These are phyloP conservation scores for Botrytis medusae DNA, from an alignment of 2,329 filamentous ascomycete species.

Conservation along the genomic window DNA sequence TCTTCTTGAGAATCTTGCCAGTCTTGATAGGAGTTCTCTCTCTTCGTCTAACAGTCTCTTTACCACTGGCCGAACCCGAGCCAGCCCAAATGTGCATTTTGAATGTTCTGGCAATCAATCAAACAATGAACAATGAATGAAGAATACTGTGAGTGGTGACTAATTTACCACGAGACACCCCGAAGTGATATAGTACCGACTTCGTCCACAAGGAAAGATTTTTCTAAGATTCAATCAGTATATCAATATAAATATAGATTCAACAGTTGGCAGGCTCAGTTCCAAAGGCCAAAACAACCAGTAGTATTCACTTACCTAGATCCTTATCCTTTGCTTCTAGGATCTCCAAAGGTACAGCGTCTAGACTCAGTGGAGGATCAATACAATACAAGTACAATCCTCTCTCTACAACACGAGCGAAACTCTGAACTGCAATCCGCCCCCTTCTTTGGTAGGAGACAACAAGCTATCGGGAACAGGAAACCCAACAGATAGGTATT, in stretches of 20 bases:
- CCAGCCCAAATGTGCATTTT: constrained; percentile 16
- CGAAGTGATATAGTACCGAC: neutral
- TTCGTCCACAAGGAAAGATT: neutral
- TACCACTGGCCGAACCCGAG: neutral
- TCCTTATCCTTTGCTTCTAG: neutral
- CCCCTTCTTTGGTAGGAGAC: neutral
- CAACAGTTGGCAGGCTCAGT: neutral
- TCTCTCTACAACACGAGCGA: neutral
- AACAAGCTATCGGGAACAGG: neutral
- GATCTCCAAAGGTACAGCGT: neutral
- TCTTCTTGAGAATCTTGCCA: neutral
- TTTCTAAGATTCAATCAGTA: neutral
- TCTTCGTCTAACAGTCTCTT: constrained; percentile 1
- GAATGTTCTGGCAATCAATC: neutral
- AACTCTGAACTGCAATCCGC: neutral
- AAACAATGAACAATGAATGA: neutral
- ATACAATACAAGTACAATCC: neutral
- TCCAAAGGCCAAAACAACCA: neutral
- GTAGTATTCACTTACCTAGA: neutral
- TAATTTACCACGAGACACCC: neutral
- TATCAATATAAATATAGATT: no score
- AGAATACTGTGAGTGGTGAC: no score
- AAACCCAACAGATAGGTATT: rapidly evolving
- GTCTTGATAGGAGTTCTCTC: neutral
- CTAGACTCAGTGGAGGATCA: neutral